Percentiles rank a stretch among this genome's conserved stretches.
phyloP scores from a whole-genome alignment of 2,329 filamentous ascomycete genomes.

The Aureobasidium sp. region DNA sequence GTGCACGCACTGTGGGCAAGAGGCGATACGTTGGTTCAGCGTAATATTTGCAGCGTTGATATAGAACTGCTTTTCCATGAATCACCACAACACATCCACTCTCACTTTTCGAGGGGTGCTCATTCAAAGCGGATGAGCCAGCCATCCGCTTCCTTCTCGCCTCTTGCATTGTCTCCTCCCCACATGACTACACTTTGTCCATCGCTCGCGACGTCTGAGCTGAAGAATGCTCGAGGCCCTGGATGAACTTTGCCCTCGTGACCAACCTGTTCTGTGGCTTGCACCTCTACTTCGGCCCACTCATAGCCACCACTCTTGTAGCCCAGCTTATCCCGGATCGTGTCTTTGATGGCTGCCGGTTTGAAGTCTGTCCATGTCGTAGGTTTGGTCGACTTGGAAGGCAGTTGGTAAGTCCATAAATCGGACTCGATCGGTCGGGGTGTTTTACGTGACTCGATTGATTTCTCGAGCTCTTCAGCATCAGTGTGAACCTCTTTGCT shows the following conservation, averaged over 20 bases:
- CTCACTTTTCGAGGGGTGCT: neutral
- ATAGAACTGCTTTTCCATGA: neutral
- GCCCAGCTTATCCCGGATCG: constrained; percentile 32
- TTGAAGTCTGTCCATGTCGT: constrained; percentile 22
- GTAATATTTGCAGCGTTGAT: neutral
- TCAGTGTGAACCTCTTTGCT: constrained; percentile 14
- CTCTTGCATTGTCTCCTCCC: constrained; percentile 36
- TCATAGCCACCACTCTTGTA: constrained; percentile 31
- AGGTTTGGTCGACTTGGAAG: constrained; percentile 22
- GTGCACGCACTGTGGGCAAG: constrained; percentile 24
- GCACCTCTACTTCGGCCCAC: constrained; percentile 35
- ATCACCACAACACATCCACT: neutral
- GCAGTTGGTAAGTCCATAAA: constrained; percentile 38
- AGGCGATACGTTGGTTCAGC: constrained; percentile 26
- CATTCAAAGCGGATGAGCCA: constrained; percentile 34
- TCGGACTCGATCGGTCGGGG: constrained; percentile 28
- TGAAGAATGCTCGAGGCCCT: constrained; percentile 34
- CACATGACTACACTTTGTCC: constrained; percentile 32
- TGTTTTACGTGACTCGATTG: constrained; percentile 10
- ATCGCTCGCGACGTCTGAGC: constrained; percentile 30
- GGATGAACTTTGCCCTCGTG: constrained; percentile 36
- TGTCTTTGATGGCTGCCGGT: constrained; percentile 37
- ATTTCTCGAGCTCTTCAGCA: constrained; percentile 16
- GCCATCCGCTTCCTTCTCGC: constrained; percentile 35
- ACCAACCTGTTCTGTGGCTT: constrained; percentile 21